Percentiles rank a stretch among this genome's conserved stretches.
phyloP scores from a whole-genome alignment of 2,329 filamentous ascomycete genomes.

The Zymoseptoria pseudotritici region DNA sequence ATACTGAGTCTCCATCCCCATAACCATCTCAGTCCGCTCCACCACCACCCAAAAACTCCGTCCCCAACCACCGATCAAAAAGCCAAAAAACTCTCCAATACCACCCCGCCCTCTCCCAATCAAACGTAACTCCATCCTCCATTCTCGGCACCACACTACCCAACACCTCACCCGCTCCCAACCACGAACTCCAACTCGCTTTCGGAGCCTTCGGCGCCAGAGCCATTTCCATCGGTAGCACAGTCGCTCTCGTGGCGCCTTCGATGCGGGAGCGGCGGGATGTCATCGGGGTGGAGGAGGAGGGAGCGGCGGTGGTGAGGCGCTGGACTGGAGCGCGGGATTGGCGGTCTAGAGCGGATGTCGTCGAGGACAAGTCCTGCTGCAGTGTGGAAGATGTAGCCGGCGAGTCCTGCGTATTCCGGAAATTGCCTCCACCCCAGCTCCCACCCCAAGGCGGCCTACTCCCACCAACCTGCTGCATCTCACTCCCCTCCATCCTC shows the following conservation, averaged over 20 bases:
- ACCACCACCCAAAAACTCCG: conserved; percentile 42
- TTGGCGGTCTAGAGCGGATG: no score
- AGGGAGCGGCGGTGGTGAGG: no score
- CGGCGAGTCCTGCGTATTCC: no score
- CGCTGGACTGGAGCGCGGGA: no score
- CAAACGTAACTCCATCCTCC: conserved; percentile 63
- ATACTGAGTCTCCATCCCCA: no score
- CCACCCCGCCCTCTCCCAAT: conserved; percentile 57
- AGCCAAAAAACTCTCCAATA: conserved; percentile 56
- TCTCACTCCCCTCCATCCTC: not conserved
- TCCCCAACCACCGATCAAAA: conserved; percentile 50
- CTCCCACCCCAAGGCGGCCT: no score
- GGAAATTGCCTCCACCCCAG: no score
- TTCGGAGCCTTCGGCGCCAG: conserved; percentile 40
- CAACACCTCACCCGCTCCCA: conserved; percentile 53
- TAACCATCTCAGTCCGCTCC: no score
- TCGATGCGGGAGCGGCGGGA: conserved; percentile 27
- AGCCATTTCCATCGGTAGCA: conserved; percentile 40
- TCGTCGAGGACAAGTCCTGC: no score
- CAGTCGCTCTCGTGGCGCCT: conserved; percentile 33
- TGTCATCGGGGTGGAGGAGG: no score
- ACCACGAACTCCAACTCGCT: conserved; percentile 27
- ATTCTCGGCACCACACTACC: conserved; percentile 66
- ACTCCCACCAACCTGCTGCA: not conserved
- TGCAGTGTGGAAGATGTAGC: no score